Percentiles rank a stretch among this genome's conserved stretches.
Conservation (phyloP, 2,329 filamentous ascomycete species). For the Scytalidium lignicola region DNA sequence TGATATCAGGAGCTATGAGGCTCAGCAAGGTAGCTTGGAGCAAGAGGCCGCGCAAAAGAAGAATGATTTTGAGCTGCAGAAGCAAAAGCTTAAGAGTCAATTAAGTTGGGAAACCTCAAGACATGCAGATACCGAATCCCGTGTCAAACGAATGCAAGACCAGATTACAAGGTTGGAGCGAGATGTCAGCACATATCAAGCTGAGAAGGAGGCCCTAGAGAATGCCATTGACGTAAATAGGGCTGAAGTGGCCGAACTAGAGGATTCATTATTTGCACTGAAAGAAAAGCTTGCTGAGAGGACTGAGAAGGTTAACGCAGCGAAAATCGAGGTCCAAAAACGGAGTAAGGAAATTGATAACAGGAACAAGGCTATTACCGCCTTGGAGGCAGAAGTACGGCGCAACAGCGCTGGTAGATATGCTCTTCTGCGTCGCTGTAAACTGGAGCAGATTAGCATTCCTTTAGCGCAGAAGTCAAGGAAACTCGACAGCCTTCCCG, state of each 20-base stretch:
- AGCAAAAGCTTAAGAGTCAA: conserved; percentile 62
- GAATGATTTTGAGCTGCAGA: conserved; percentile 80
- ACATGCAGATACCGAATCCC: conserved; percentile 54
- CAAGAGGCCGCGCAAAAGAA: conserved; percentile 86
- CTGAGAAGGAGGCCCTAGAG: conserved; percentile 70
- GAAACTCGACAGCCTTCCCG: conserved; percentile 74
- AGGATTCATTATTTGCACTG: conserved; percentile 64
- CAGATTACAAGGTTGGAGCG: conserved; percentile 61
- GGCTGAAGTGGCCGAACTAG: conserved; percentile 71
- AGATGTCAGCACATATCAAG: conserved; percentile 65
- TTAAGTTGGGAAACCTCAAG: conserved; percentile 52
- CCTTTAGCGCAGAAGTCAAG: conserved; percentile 69
- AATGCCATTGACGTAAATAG: conserved; percentile 66
- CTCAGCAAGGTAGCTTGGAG: conserved; percentile 86
- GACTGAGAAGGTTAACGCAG: conserved; percentile 70
- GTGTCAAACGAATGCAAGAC: conserved; percentile 64
- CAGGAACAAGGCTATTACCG: conserved; percentile 67
- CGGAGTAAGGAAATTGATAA: conserved; percentile 78
- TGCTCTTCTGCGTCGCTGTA: conserved; percentile 78
- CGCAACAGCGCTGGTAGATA: conserved; percentile 82
- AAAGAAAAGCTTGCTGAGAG: conserved; percentile 64
- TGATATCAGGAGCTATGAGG: conserved; percentile 89
- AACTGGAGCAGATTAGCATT: conserved; percentile 86
- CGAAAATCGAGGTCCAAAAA: conserved; percentile 75
- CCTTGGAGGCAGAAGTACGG: conserved; percentile 80